These are phyloP conservation scores for Russula dissimulans DNA, from an alignment of 768 basidiomycete genomes.

Conservation along the genomic window DNA sequence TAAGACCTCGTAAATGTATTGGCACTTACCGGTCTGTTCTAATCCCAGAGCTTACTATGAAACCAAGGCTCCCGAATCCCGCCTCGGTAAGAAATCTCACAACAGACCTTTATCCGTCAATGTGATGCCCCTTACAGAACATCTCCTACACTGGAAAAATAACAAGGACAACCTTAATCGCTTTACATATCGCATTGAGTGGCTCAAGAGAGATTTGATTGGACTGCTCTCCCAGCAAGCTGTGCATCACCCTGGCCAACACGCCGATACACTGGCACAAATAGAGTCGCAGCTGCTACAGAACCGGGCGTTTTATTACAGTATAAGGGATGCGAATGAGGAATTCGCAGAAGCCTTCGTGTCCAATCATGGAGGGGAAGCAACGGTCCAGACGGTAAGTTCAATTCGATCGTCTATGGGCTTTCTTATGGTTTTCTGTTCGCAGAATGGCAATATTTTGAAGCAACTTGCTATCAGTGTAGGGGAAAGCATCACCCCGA, in stretches of 20 bases:
- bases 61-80: neutral
- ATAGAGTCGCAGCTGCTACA: neutral
- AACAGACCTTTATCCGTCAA: neutral
- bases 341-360: neutral
- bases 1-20: neutral
- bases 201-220: neutral
- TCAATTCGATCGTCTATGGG: neutral
- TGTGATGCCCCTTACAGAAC: neutral
- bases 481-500: neutral
- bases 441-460: neutral
- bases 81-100: neutral
- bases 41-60: conserved; percentile 1
- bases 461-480: neutral
- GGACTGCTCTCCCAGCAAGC: conserved; percentile 9
- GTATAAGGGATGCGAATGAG: neutral
- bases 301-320: neutral
- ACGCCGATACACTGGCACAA: conserved; percentile 1
- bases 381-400: neutral
- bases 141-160: neutral
- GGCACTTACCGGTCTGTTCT: neutral
- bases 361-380: conserved; percentile 3
- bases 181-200: neutral
- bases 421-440: neutral
- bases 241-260: neutral
- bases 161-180: neutral